phyloP scores from a whole-genome alignment of 805 yeast species.

The Ascoidea tarda region DNA sequence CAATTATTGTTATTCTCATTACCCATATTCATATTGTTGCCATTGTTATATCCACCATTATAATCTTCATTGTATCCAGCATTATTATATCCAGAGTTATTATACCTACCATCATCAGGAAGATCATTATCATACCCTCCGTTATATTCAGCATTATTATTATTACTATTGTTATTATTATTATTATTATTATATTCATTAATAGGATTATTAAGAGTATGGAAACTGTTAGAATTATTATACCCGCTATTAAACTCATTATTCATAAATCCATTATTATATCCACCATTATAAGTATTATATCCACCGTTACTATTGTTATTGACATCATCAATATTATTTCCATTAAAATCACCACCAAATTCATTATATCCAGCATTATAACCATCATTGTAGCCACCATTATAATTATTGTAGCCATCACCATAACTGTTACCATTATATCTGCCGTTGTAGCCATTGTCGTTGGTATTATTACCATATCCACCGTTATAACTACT shows the following conservation, averaged over 20 bases:
- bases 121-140: not conserved
- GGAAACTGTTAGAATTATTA: not conserved
- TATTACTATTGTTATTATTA: not conserved
- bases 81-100: not conserved
- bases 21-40: not conserved
- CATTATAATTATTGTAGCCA: slow-evolving; percentile 1
- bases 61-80: not conserved
- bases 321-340: not conserved
- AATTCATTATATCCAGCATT: not conserved
- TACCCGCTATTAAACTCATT: not conserved
- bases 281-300: not conserved
- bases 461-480: slow-evolving; percentile 33
- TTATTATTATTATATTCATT: not conserved
- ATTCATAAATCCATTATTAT: not conserved
- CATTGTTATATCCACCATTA: not conserved
- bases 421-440: slow-evolving; percentile 17
- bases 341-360: not conserved
- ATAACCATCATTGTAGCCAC: slow-evolving; percentile 5
- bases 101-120: not conserved
- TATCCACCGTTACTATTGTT: slow-evolving; percentile 6
- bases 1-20: not conserved
- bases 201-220: not conserved
- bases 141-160: not conserved
- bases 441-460: slow-evolving; percentile 28
- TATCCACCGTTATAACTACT: slow-evolving; percentile 17